Percentiles rank a stretch among this genome's conserved stretches.
Evolutionary conservation across 2,329 filamentous ascomycete species (phyloP).

Genomic region (Pyrenophora teres): DNA sequence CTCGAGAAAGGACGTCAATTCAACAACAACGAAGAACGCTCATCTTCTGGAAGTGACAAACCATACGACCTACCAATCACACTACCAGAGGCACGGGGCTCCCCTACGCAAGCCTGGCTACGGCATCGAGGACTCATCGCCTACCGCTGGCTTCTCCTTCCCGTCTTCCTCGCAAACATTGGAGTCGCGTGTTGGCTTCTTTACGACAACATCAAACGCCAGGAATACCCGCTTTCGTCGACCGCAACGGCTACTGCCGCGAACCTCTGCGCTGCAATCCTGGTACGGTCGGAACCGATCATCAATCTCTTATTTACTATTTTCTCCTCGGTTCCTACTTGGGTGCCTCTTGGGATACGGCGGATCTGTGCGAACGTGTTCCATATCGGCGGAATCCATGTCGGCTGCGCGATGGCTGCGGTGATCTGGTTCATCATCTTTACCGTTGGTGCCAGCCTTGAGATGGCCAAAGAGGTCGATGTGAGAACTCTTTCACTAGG

Average conservation of each 20-base stretch:
- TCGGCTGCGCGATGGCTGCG: slow-evolving; percentile 42
- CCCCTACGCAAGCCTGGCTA: slow-evolving; percentile 38
- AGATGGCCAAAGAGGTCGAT: slow-evolving; percentile 32
- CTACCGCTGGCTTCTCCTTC: slow-evolving; percentile 39
- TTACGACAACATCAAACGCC: slow-evolving; percentile 24
- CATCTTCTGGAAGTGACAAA: slow-evolving; percentile 13
- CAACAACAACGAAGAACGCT: slow-evolving; percentile 16
- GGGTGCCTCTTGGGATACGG: slow-evolving; percentile 38
- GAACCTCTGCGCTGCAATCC: slow-evolving; percentile 42
- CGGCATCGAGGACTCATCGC: slow-evolving; percentile 40
- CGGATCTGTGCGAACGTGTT: slow-evolving; percentile 42
- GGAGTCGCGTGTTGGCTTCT: slow-evolving; percentile 35
- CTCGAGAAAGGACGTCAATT: slow-evolving; percentile 17
- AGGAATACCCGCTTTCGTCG: slow-evolving; percentile 30
- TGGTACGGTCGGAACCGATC: slow-evolving; percentile 46
- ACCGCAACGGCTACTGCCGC: slow-evolving; percentile 46
- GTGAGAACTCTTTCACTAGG: slow-evolving; percentile 26
- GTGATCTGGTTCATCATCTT: slow-evolving; percentile 54
- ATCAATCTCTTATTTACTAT: slow-evolving; percentile 44
- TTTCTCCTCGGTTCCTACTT: slow-evolving; percentile 43
- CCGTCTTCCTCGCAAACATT: slow-evolving; percentile 36
- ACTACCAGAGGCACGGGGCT: slow-evolving; percentile 33
- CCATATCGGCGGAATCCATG: slow-evolving; percentile 47
- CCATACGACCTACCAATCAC: slow-evolving; percentile 23
- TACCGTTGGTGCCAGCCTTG: slow-evolving; percentile 42